Evolutionary conservation across 192 early-diverging fungal species (phyloP).

Genomic region (Phlyctochytrium planicorne): DNA sequence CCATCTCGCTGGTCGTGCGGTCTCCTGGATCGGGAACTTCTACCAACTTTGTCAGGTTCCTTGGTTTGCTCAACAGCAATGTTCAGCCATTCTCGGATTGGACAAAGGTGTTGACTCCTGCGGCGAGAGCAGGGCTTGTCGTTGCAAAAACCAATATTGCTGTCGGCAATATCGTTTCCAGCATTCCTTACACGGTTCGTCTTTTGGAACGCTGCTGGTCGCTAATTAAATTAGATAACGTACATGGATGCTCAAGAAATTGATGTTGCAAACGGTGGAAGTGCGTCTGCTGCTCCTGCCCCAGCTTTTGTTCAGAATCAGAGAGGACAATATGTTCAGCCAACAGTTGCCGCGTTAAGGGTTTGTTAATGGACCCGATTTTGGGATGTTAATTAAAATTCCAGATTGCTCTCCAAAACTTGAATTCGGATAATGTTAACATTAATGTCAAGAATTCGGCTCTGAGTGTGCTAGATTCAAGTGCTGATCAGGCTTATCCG

Average conservation of each 20-base stretch:
- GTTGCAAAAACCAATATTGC: conserved; percentile 13
- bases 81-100: not conserved
- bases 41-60: conserved; percentile 11
- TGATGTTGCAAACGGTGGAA: not conserved
- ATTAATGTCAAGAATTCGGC: not conserved
- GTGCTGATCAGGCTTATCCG: conserved; percentile 6
- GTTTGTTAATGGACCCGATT: too few relatives aligned
- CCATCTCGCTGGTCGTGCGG: conserved; percentile 10
- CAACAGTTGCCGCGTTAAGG: not conserved
- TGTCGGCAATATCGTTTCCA: conserved; percentile 17
- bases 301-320: not conserved
- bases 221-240: not conserved
- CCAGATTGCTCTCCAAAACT: not conserved
- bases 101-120: not conserved
- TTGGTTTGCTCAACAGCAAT: not conserved
- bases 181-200: conserved; percentile 16
- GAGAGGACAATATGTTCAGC: not conserved
- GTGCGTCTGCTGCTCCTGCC: not conserved
- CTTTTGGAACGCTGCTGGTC: not conserved
- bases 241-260: conserved; percentile 23
- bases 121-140: not conserved
- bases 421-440: not conserved
- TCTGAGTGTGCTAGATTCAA: not conserved
- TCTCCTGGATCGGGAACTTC: conserved; percentile 17
- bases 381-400: too few relatives aligned